These are phyloP conservation scores for Hammondia hammondi DNA, from an alignment of 169 alveolate species.

Conservation along the genomic window DNA sequence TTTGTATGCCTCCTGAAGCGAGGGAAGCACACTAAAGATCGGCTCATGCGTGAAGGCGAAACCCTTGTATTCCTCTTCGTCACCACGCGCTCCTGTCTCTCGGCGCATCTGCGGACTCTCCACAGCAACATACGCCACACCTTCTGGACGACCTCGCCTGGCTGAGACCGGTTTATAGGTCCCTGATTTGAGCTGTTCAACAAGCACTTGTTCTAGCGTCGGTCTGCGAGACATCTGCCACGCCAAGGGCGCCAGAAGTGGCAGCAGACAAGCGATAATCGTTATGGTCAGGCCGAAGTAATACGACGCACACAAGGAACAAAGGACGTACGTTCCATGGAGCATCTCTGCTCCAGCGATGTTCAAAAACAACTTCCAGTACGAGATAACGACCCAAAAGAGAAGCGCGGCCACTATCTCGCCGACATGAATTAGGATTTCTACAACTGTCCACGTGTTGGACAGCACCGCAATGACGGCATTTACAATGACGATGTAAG, in stretches of 20 bases:
- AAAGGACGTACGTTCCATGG: conserved; percentile 77
- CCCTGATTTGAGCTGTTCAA: conserved; percentile 75
- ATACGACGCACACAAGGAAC: conserved; percentile 72
- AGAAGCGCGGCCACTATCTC: conserved; percentile 69
- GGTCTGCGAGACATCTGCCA: conserved; percentile 76
- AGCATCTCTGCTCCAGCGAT: conserved; percentile 80
- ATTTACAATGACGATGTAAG: conserved; percentile 78
- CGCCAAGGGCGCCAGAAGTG: conserved; percentile 72
- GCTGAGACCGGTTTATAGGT: conserved; percentile 14
- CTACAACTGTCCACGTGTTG: conserved; percentile 77
- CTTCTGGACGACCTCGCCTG: conserved; percentile 13
- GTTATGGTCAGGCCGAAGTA: conserved; percentile 69
- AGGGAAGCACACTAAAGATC: conserved; percentile 14
- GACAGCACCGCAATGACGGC: conserved; percentile 76
- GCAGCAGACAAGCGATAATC: conserved; percentile 73
- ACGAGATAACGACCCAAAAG: conserved; percentile 76
- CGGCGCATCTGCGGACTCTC: conserved; percentile 11
- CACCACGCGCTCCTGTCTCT: background rate
- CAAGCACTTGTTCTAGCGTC: conserved; percentile 78
- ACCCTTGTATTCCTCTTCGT: conserved; percentile 18
- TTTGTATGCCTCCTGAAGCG: conserved; percentile 29
- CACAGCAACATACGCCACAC: conserved; percentile 30
- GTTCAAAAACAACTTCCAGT: conserved; percentile 71
- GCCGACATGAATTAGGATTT: conserved; percentile 69
- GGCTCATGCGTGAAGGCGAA: conserved; percentile 45